A percentile compares a stretch with the other conserved stretches of the same genome.
Conservation (phyloP, 2,329 filamentous ascomycete species). For the Talaromyces sp. region DNA sequence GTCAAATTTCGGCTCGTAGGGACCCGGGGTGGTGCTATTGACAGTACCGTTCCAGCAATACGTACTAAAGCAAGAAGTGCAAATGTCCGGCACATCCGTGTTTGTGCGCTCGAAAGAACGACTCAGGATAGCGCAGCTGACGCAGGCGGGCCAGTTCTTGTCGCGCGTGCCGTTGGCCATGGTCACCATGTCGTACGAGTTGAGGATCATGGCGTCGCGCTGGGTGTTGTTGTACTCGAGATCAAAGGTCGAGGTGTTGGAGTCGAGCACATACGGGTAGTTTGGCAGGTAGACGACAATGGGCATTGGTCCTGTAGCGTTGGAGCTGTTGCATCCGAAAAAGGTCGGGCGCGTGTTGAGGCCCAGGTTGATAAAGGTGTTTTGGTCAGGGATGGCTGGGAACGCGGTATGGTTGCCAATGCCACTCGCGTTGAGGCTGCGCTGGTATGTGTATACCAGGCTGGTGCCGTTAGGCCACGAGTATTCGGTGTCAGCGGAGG, state of each 20-base stretch:
- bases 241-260: conserved; percentile 76
- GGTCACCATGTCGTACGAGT: conserved; percentile 79
- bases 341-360: conserved; percentile 70
- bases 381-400: conserved; percentile 64
- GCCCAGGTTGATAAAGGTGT: conserved; percentile 73
- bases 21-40: conserved; percentile 31
- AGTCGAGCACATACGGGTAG: conserved; percentile 67
- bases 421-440: conserved; percentile 49
- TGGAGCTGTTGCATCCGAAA: conserved; percentile 68
- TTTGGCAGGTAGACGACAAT: conserved; percentile 86
- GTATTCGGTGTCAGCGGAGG: conserved; percentile 63
- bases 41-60: conserved; percentile 94
- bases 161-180: conserved; percentile 75
- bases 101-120: conserved; percentile 68
- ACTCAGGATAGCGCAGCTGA: conserved; percentile 78
- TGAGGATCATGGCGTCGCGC: conserved; percentile 75
- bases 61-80: conserved; percentile 65
- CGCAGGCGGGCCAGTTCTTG: conserved; percentile 70
- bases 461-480: conserved; percentile 74
- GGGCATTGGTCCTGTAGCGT: conserved; percentile 54
- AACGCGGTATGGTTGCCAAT: conserved; percentile 65
- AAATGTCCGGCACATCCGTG: conserved; percentile 63
- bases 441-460: conserved; percentile 67
- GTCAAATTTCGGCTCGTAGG: conserved; percentile 37
- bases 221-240: conserved; percentile 56